Evolutionary conservation across 805 yeast species (phyloP).

Genomic region (Kluyveromyces siamensis): DNA sequence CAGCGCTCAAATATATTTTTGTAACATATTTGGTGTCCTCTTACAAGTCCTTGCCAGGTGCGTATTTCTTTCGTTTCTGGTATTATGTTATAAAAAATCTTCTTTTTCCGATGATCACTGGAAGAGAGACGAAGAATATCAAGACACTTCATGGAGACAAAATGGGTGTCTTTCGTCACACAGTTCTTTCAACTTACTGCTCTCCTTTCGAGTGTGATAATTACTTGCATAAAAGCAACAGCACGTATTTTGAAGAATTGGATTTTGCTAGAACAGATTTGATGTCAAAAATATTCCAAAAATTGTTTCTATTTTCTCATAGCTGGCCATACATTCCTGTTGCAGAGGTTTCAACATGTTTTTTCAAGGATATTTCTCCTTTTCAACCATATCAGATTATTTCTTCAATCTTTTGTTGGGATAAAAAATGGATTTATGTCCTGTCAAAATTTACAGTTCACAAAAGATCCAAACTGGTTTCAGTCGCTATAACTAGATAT

Average conservation of each 20-base stretch:
- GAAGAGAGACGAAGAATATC: constrained; percentile 14
- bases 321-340: constrained; percentile 61
- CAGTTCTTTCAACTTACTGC: constrained; percentile 42
- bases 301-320: constrained; percentile 39
- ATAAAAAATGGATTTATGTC: constrained; percentile 75
- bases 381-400: constrained; percentile 48
- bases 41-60: constrained; percentile 60
- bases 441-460: constrained; percentile 49
- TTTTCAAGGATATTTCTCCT: constrained; percentile 65
- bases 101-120: constrained; percentile 28
- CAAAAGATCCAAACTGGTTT: constrained; percentile 34
- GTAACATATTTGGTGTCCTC: constrained; percentile 18
- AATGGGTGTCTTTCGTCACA: constrained; percentile 34
- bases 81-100: constrained; percentile 35
- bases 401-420: constrained; percentile 70
- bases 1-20: constrained; percentile 10
- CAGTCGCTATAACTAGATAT: constrained; percentile 64
- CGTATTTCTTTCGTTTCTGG: constrained; percentile 58
- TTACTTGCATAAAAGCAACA: constrained; percentile 80
- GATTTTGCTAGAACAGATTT: constrained; percentile 69
- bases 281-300: constrained; percentile 48
- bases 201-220: constrained; percentile 78
- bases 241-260: constrained; percentile 74
- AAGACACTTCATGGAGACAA: constrained; percentile 12
- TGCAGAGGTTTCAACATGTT: constrained; percentile 59